A percentile compares a stretch with the other conserved stretches of the same genome.
phyloP scores from a whole-genome alignment of 1,284 basidiomycete species.

The Irpex lacteus region DNA sequence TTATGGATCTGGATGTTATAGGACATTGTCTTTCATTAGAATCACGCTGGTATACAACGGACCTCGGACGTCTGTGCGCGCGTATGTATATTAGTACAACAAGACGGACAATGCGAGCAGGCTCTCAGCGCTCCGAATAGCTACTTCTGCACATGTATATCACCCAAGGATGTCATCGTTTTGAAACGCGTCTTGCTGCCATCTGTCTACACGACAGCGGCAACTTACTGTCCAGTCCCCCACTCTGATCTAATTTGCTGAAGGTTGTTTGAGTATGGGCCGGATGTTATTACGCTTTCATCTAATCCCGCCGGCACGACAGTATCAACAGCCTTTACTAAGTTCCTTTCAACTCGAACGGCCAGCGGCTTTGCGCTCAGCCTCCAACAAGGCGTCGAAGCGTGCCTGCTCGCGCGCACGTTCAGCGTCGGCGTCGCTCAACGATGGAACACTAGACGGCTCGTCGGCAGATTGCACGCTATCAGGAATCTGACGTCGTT shows the following conservation, averaged over 20 bases:
- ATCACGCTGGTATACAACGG: neutral
- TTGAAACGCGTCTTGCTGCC: neutral
- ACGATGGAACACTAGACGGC: constrained; percentile 9
- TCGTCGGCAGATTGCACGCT: constrained; percentile 3
- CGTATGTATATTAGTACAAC: neutral
- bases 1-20: neutral
- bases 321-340: too few relatives aligned
- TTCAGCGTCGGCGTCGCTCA: constrained; percentile 27
- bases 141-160: neutral
- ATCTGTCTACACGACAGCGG: neutral
- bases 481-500: constrained; percentile 32
- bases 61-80: neutral
- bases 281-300: too few relatives aligned
- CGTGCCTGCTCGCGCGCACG: constrained; percentile 47
- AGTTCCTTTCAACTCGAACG: constrained; percentile 5
- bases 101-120: neutral
- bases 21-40: neutral
- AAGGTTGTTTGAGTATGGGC: too few relatives aligned
- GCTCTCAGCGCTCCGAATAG: neutral
- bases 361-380: constrained; percentile 41
- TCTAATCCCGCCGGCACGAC: too few relatives aligned
- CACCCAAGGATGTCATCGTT: too few relatives aligned
- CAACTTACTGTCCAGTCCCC: too few relatives aligned
- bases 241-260: neutral
- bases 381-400: constrained; percentile 59